A percentile compares a stretch with the other conserved stretches of the same genome.
These are phyloP conservation scores for Colletotrichum sp. DNA, from an alignment of 2,329 filamentous ascomycete species.

Conservation along the genomic window DNA sequence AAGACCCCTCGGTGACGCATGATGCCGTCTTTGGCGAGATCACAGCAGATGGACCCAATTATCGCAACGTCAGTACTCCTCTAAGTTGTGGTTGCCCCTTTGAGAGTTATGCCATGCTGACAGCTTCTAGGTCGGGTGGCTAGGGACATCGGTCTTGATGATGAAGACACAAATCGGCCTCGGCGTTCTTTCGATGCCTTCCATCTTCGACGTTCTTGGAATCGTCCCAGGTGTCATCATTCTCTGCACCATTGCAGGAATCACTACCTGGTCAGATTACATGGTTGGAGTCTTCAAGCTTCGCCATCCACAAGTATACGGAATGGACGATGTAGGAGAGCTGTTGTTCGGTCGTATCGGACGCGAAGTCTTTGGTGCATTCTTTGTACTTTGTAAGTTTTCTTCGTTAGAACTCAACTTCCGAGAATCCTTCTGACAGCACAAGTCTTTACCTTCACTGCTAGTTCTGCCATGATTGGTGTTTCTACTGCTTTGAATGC, in stretches of 20 bases:
- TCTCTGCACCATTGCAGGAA: constrained; percentile 40
- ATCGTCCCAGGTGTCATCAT: constrained; percentile 51
- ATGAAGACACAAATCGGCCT: constrained; percentile 50
- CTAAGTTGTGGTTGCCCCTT: constrained; percentile 30
- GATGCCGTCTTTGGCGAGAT: constrained; percentile 42
- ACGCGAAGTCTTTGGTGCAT: constrained; percentile 43
- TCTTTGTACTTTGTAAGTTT: constrained; percentile 35
- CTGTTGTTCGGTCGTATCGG: constrained; percentile 52
- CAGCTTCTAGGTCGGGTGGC: constrained; percentile 41
- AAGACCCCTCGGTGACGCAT: constrained; percentile 2
- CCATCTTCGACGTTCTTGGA: constrained; percentile 47
- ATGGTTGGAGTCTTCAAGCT: constrained; percentile 55
- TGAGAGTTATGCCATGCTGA: background rate
- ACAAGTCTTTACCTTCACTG: constrained; percentile 27
- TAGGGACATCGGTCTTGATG: constrained; percentile 46
- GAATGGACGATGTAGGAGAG: constrained; percentile 54
- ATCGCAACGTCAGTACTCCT: constrained; percentile 18
- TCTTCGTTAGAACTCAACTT: background rate
- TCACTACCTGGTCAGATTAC: constrained; percentile 54
- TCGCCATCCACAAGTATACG: constrained; percentile 52
- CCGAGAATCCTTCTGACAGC: background rate
- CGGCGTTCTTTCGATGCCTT: constrained; percentile 51
- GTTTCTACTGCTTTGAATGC: constrained; percentile 44
- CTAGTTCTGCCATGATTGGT: constrained; percentile 45
- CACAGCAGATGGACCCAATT: constrained; percentile 3